Conservation (phyloP, 2,329 filamentous ascomycete species). For the Ceratocystis huliohia region DNA sequence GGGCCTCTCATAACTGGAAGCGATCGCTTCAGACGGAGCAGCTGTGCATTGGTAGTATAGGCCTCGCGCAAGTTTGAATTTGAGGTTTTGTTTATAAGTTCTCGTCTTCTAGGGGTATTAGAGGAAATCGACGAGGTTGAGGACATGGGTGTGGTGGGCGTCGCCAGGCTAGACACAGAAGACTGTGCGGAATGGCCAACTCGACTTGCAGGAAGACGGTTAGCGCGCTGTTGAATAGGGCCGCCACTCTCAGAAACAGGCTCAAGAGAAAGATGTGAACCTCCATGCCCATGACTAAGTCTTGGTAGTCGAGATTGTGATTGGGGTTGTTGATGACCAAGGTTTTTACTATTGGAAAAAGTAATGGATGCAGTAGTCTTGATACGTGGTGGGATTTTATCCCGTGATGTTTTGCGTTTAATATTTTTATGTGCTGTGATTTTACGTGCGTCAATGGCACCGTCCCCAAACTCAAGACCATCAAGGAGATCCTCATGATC, state of each 20-base stretch:
- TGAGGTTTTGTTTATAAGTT: slow-evolving; percentile 44
- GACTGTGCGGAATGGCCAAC: slow-evolving; percentile 57
- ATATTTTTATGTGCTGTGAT: slow-evolving; percentile 82
- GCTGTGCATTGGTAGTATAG: slow-evolving; percentile 52
- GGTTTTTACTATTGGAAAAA: slow-evolving; percentile 65
- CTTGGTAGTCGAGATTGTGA: slow-evolving; percentile 61
- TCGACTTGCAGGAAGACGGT: slow-evolving; percentile 53
- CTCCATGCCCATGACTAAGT: slow-evolving; percentile 49
- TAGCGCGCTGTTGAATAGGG: slow-evolving; percentile 44
- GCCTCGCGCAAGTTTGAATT: slow-evolving; percentile 41
- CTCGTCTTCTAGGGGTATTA: slow-evolving; percentile 46
- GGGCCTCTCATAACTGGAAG: slow-evolving; percentile 44
- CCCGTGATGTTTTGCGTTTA: slow-evolving; percentile 62
- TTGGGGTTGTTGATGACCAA: slow-evolving; percentile 27
- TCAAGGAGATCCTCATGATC: slow-evolving; percentile 69
- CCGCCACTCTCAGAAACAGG: slow-evolving; percentile 84
- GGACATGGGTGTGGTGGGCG: slow-evolving; percentile 44
- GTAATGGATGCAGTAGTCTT: slow-evolving; percentile 75
- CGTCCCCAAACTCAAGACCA: slow-evolving; percentile 75
- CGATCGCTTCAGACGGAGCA: slow-evolving; percentile 53
- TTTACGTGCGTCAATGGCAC: slow-evolving; percentile 64
- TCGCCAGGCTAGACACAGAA: slow-evolving; percentile 51
- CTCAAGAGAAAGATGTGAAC: slow-evolving; percentile 66
- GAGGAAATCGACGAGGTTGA: slow-evolving; percentile 37
- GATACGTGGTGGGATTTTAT: slow-evolving; percentile 56